phyloP scores from a whole-genome alignment of 257 asterid species.

The Galeopsis tetrahit region DNA sequence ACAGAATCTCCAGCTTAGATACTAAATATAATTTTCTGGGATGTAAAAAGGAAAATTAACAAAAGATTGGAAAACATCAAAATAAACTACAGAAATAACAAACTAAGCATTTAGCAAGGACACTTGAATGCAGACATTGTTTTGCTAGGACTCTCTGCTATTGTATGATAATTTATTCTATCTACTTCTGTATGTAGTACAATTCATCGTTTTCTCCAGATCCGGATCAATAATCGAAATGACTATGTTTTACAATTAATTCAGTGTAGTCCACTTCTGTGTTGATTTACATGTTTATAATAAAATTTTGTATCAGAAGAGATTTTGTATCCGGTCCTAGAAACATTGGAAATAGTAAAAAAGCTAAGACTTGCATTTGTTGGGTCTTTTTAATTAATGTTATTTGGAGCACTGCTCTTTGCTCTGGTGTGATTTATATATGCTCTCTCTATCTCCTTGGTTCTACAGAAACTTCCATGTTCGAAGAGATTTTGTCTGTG shows the following conservation, averaged over 20 bases:
- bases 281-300: conserved; percentile 26
- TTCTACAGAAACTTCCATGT: conserved; percentile 76
- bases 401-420: conserved; percentile 1
- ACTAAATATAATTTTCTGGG: neutral
- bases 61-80: neutral
- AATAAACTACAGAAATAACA: neutral
- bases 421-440: conserved; percentile 11
- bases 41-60: neutral
- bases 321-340: conserved; percentile 43
- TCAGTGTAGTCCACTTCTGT: conserved; percentile 8
- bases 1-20: conserved; percentile 1
- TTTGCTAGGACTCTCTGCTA: conserved; percentile 22
- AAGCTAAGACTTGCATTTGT: conserved; percentile 51
- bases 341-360: conserved; percentile 44
- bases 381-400: neutral
- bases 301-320: conserved; percentile 25
- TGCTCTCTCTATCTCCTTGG: conserved; percentile 25
- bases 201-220: neutral
- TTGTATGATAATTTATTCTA: neutral
- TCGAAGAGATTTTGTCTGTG: conserved; percentile 83
- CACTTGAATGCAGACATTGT: neutral
- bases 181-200: neutral
- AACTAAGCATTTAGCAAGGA: neutral
- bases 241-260: neutral
- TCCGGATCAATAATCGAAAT: neutral